Base-by-base conservation (phyloP, 2,329 filamentous ascomycete genomes). In the Monilinia fructigena region DNA sequence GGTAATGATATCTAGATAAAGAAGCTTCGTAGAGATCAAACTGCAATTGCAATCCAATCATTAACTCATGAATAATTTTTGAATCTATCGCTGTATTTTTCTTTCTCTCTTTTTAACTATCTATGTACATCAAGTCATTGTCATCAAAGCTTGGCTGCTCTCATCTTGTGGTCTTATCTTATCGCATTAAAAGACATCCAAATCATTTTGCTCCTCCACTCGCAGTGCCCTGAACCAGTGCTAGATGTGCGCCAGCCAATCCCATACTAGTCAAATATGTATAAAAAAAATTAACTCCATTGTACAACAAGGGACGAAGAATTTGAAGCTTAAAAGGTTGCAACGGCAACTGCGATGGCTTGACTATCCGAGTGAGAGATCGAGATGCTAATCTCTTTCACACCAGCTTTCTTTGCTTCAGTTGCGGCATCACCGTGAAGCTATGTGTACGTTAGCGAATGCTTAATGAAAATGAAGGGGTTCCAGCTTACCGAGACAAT, bases 351-450 rank as follows among this genome's bases (percentile, higher is more conserved):
- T 55, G 95, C 94, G 75, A 98, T 93, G 68, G 95, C 93, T 80
- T 99, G 95, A 67, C 85, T 89, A 73, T 98, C 94, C 50, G 91
- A 95, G 80, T 99, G 96, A 74, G 94, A 97, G 76, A 99, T 97
- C 76, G 93, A 97, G 72, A 99, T 90, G 71, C 85, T 94, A 71
- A 98, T 89, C 65, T 88, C 87, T 83, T 94, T 96, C 54, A 98
- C 88, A 69, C 93, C 92, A 35, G 90, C 92, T 78, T 91, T 85
- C 77, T 90, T 88, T n/a, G 95, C 95, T 64, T 92, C 92, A 63
- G 86, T 80, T 69, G 92, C 87, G 63, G 95, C 95, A 69, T 91
- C 87, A 72, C 94, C 95, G 72, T 94, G 89, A 56, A 99, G 87
- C 92, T 97, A 75, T 72, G 61, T 48, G 47, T 14, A 61, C 12